Evolutionary conservation across 169 alveolate species (phyloP).

Genomic region (Cryptosporidium andersoni): DNA sequence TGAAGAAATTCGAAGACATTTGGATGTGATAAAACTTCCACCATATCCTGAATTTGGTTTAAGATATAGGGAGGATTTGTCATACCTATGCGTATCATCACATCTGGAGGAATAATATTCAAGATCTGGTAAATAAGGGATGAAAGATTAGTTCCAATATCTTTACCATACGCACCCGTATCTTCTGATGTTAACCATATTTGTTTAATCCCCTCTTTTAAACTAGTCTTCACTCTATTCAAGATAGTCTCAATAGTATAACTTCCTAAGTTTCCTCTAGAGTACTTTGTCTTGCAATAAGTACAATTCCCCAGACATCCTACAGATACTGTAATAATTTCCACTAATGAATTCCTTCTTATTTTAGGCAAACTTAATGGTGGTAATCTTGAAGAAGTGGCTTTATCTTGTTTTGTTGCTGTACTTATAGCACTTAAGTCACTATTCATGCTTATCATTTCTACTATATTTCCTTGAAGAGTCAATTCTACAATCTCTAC

Average conservation of each 20-base stretch:
- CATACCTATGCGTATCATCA: conserved; percentile 96
- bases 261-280: conserved; percentile 94
- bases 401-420: background rate
- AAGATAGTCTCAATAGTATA: conserved; percentile 90
- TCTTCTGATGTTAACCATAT: conserved; percentile 99
- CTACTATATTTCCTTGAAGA: conserved; percentile 90
- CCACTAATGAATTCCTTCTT: conserved; percentile 92
- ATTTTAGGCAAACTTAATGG: conserved; percentile 95
- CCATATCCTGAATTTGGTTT: conserved; percentile 92
- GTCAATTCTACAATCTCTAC: conserved; percentile 96
- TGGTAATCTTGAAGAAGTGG: conserved; percentile 80
- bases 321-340: conserved; percentile 93
- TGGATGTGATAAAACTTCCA: conserved; percentile 91
- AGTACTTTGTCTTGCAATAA: conserved; percentile 96
- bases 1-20: conserved; percentile 95
- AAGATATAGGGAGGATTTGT: conserved; percentile 98
- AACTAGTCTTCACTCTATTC: conserved; percentile 87
- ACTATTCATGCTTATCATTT: conserved; percentile 80
- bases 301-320: conserved; percentile 99
- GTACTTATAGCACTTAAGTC: background rate
- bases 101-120: conserved; percentile 83
- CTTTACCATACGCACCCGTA: conserved; percentile 98
- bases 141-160: conserved; percentile 93
- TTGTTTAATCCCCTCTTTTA: conserved; percentile 92
- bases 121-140: conserved; percentile 85